Percentiles rank a stretch among this genome's conserved stretches.
Evolutionary conservation across 495 filamentous ascomycete species (phyloP).

Genomic region (Parathielavia appendiculata): DNA sequence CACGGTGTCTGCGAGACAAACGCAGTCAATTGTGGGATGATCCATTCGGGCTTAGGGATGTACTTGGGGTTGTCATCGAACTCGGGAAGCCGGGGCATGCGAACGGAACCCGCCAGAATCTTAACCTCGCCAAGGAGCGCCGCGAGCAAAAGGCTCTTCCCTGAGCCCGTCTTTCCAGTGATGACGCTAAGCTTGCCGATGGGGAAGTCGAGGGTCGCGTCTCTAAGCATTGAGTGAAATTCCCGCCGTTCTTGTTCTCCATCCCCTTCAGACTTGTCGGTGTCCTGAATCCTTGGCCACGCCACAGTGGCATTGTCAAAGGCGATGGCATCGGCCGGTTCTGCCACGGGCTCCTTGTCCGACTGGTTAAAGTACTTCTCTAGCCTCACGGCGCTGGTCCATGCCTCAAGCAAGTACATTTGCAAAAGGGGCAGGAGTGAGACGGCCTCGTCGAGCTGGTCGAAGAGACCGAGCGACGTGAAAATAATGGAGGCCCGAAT

Average conservation of each 20-base stretch:
- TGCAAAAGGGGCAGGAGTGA: conserved; percentile 22
- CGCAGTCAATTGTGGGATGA: conserved; percentile 53
- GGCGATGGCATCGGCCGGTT: conserved; percentile 17
- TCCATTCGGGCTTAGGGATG: conserved; percentile 50
- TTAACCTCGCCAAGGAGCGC: conserved; percentile 55
- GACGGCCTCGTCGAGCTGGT: conserved; percentile 29
- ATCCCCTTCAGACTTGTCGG: conserved; percentile 20
- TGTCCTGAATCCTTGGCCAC: conserved; percentile 25
- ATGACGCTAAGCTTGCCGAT: conserved; percentile 54
- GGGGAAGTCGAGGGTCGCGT: conserved; percentile 56
- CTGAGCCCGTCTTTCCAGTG: conserved; percentile 52
- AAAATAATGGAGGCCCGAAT: conserved; percentile 30
- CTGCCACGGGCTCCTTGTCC: conserved; percentile 21
- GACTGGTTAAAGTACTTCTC: conserved; percentile 27
- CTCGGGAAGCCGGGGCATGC: conserved; percentile 37
- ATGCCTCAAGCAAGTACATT: conserved; percentile 26
- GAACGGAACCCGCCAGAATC: conserved; percentile 40
- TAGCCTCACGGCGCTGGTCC: conserved; percentile 26
- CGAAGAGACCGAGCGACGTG: conserved; percentile 29
- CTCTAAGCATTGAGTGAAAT: conserved; percentile 35
- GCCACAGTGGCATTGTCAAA: conserved; percentile 29
- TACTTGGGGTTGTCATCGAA: conserved; percentile 24
- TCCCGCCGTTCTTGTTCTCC: conserved; percentile 16
- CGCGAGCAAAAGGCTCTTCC: conserved; percentile 54
- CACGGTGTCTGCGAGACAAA: conserved; percentile 58